Base-by-base conservation (phyloP, 768 basidiomycete genomes). In the Lactarius evosmus region DNA sequence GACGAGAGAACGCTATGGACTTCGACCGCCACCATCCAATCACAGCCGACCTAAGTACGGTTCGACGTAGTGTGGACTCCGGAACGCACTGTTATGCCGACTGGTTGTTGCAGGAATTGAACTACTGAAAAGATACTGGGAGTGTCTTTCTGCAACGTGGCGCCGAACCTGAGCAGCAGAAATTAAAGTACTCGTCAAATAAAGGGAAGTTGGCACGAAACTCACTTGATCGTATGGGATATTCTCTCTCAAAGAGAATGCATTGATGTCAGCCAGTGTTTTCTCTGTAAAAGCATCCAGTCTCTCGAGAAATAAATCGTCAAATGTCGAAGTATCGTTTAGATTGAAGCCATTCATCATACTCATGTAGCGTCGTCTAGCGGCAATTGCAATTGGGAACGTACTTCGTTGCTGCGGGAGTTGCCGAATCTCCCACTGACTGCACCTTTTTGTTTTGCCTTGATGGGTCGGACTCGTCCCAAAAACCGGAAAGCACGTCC, bases 241-340 rank as follows among this genome's bases (percentile, higher is more conserved):
- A 54, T 74, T 71, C 72, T 89, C 87, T 68, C 86, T 76, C 56
- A 82, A 79, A 50, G 86, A 81, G 70, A 89, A 89, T 0, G 82
- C 79, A 58, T 74, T 80, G 46, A 88, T 80, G 57, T 87, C 86
- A 8, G 74, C 75, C 9, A 85, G 72, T 57, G 75, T 79, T 70
- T 83, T 85, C 61, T 84, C 80, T 74, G 85, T 83, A 68, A 89
- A 85, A 0, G 83, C 77, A 60, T 88, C 83, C 51, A 89, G 75
- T 40, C 87, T 78, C 71, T 89, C 86, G 60, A 83, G 73, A 69
- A 84, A 88, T n/a, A 88, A 75, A 6, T 68, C 81, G 69, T 87
- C 82, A 50, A 75, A 75, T 36, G 75, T 67, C 53, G 68, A 73
- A 51, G 66, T 66, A 38, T 72, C 69, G 61, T 74, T 71, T 40